A percentile compares a stretch with the other conserved stretches of the same genome.
These are phyloP conservation scores for Tubosaeta brunneosetosa DNA, from an alignment of 768 basidiomycete species.

Conservation along the genomic window DNA sequence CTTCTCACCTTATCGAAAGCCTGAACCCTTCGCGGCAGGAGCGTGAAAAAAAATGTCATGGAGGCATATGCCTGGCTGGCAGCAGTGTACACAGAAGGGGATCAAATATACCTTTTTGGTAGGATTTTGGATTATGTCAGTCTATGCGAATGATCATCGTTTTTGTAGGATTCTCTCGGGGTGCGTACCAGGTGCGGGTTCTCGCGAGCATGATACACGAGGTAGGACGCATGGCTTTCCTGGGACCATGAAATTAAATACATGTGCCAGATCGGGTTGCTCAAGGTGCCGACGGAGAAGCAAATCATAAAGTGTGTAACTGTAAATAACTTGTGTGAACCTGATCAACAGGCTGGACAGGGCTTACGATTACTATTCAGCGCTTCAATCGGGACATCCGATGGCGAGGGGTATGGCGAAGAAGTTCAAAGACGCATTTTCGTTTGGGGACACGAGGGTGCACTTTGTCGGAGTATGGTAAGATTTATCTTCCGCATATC, in stretches of 20 bases:
- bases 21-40: slow-evolving; percentile 23
- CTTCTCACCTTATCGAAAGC: not conserved
- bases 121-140: not conserved
- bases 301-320: too few species aligned
- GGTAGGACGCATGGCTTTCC: not conserved
- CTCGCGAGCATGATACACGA: slow-evolving; percentile 25
- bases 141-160: not conserved
- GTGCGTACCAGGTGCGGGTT: slow-evolving; percentile 37
- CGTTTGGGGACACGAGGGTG: too few species aligned
- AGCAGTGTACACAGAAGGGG: slow-evolving; percentile 28
- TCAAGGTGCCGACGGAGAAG: too few species aligned
- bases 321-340: not conserved
- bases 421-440: too few species aligned
- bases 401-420: too few species aligned
- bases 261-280: too few species aligned
- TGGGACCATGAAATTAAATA: not conserved
- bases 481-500: too few species aligned
- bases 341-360: not conserved
- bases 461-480: too few species aligned
- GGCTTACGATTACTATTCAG: slow-evolving; percentile 7
- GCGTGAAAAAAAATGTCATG: slow-evolving; percentile 32
- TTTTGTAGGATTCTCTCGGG: slow-evolving; percentile 38
- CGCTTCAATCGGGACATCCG: too few species aligned
- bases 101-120: slow-evolving; percentile 36
- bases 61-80: slow-evolving; percentile 33